Conservation (phyloP, 305 asterid genomes). For the Fraxinus baroniana region DNA sequence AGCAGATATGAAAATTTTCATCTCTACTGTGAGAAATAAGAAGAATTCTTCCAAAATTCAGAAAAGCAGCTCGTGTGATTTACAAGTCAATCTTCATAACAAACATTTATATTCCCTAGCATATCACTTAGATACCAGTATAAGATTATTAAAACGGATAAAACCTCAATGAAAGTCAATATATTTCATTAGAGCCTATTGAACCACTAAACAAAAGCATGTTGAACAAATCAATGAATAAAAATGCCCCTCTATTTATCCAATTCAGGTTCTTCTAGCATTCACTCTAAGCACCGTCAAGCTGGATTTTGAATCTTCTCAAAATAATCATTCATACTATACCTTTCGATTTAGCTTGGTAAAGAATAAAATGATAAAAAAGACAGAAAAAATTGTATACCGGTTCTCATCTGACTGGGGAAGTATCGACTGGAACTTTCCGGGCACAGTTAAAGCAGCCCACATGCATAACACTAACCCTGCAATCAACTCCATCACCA, state of each 20-base stretch:
- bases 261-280: not conserved
- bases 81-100: not conserved
- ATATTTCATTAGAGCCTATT: not conserved
- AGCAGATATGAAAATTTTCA: not conserved
- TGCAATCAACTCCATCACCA: slow-evolving; percentile 60
- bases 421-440: slow-evolving; percentile 67
- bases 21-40: not conserved
- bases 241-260: not conserved
- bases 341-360: not conserved
- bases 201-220: not conserved
- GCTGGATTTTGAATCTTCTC: not conserved
- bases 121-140: not conserved
- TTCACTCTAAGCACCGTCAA: not conserved
- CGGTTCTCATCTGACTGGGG: slow-evolving; percentile 85
- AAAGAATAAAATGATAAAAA: not conserved
- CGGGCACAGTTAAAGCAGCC: slow-evolving; percentile 77
- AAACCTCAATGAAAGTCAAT: not conserved
- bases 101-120: not conserved
- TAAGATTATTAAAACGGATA: not conserved
- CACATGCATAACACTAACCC: slow-evolving; percentile 59
- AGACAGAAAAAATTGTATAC: slow-evolving; percentile 25
- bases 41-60: not conserved
- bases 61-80: not conserved
- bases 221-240: not conserved
- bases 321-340: not conserved